Conservation (phyloP, 192 early-diverging fungal genomes). For the Obelidium mucronatum region DNA sequence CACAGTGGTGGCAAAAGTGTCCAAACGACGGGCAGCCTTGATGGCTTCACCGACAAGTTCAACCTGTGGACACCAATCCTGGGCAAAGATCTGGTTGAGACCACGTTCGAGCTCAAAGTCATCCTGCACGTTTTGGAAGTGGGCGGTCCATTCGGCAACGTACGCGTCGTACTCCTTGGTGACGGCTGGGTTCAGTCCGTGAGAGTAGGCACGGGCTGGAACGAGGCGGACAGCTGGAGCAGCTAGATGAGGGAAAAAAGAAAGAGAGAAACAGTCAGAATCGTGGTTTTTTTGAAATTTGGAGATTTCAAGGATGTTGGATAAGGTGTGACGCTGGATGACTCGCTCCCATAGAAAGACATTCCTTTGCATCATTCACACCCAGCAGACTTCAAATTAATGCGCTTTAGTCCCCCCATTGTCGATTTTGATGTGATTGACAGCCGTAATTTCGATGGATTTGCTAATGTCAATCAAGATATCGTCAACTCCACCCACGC, state of each 20-base stretch:
- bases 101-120: slow-evolving; percentile 97
- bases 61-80: slow-evolving; percentile 84
- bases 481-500: too few species aligned
- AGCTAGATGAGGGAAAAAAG: too few species aligned
- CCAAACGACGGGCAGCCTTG: slow-evolving; percentile 89
- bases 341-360: background rate
- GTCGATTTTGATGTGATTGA: too few species aligned
- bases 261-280: too few species aligned
- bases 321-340: background rate
- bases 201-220: slow-evolving; percentile 38
- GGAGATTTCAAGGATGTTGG: too few species aligned
- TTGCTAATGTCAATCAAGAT: too few species aligned
- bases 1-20: slow-evolving; percentile 93
- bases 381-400: background rate
- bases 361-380: background rate
- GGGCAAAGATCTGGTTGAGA: slow-evolving; percentile 95
- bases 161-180: slow-evolving; percentile 59
- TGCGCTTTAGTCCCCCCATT: too few species aligned
- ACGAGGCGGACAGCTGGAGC: slow-evolving; percentile 6
- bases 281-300: too few species aligned
- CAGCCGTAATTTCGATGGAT: too few species aligned
- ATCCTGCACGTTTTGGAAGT: slow-evolving; percentile 77
- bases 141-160: slow-evolving; percentile 58
- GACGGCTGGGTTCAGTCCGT: slow-evolving; percentile 60
- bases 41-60: slow-evolving; percentile 89